phyloP scores from a whole-genome alignment of 2,329 filamentous ascomycete genomes.

The Fusarium acutatum region DNA sequence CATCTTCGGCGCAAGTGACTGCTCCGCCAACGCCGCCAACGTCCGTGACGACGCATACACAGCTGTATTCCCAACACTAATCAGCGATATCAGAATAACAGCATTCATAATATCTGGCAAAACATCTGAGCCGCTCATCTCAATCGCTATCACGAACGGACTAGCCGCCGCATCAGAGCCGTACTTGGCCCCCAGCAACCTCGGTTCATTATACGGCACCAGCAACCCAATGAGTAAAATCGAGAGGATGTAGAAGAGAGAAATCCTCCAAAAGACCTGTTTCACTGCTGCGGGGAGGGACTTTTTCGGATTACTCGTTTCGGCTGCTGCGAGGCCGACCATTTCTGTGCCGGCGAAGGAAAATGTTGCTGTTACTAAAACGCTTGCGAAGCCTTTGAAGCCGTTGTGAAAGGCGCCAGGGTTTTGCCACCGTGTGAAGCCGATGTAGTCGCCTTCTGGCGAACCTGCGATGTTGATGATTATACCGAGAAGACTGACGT shows the following conservation, averaged over 20 bases:
- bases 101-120: constrained; percentile 90
- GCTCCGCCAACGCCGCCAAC: constrained; percentile 54
- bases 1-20: constrained; percentile 79
- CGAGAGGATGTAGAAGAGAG: constrained; percentile 86
- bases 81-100: constrained; percentile 91
- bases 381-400: constrained; percentile 81
- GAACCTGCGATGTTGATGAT: constrained; percentile 85
- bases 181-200: constrained; percentile 65
- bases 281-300: constrained; percentile 87
- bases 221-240: constrained; percentile 82
- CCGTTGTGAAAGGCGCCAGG: constrained; percentile 85
- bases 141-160: constrained; percentile 91
- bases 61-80: constrained; percentile 89
- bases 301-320: constrained; percentile 79
- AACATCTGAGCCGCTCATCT: constrained; percentile 79
- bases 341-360: constrained; percentile 79
- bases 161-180: constrained; percentile 76
- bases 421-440: constrained; percentile 75
- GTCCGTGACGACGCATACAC: constrained; percentile 85
- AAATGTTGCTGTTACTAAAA: constrained; percentile 80
- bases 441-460: constrained; percentile 77
- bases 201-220: constrained; percentile 74
- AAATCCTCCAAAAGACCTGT: constrained; percentile 94
- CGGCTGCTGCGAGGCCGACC: constrained; percentile 78
- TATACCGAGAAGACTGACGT: constrained; percentile 78